phyloP scores from a whole-genome alignment of 352 stramenopile genomes.

The Phytophthora chlamydospora region DNA sequence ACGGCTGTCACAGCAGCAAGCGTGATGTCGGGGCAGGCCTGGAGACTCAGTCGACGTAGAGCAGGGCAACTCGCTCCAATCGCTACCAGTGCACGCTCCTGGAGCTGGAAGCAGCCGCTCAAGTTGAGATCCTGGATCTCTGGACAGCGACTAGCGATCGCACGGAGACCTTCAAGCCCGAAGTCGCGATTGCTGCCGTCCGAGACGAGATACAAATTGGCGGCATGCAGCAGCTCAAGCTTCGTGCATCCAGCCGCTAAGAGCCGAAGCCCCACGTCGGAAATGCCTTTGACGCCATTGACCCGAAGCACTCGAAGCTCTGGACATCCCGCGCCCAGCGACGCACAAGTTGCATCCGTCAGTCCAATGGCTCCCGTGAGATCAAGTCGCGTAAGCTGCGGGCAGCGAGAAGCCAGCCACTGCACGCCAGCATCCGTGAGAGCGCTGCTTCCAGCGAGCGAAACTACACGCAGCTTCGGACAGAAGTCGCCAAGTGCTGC shows the following conservation, averaged over 20 bases:
- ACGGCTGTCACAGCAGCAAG: constrained; percentile 67
- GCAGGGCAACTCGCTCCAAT: constrained; percentile 62
- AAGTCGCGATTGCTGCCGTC: constrained; percentile 93
- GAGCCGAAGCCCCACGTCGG: constrained; percentile 84
- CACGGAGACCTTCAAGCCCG: constrained; percentile 91
- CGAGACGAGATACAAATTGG: constrained; percentile 90
- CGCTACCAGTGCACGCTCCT: constrained; percentile 78
- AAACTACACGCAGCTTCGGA: constrained; percentile 56
- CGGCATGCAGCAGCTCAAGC: constrained; percentile 75
- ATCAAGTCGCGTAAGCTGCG: constrained; percentile 76
- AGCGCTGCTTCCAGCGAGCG: constrained; percentile 84
- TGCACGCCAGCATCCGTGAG: constrained; percentile 91
- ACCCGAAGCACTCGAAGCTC: constrained; percentile 50
- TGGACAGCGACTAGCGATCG: constrained; percentile 66
- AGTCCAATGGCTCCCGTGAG: constrained; percentile 84
- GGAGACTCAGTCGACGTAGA: constrained; percentile 77
- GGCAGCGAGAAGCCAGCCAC: constrained; percentile 88
- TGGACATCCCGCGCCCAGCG: constrained; percentile 45
- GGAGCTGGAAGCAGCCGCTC: constrained; percentile 83
- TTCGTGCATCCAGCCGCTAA: constrained; percentile 84
- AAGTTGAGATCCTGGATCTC: constrained; percentile 65
- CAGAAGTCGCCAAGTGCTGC: constrained; percentile 79
- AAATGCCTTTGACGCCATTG: constrained; percentile 77
- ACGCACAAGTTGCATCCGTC: constrained; percentile 78
- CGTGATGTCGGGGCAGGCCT: constrained; percentile 85